Conservation (phyloP, 2,329 filamentous ascomycete genomes). For the Uncinocarpus reesii region DNA sequence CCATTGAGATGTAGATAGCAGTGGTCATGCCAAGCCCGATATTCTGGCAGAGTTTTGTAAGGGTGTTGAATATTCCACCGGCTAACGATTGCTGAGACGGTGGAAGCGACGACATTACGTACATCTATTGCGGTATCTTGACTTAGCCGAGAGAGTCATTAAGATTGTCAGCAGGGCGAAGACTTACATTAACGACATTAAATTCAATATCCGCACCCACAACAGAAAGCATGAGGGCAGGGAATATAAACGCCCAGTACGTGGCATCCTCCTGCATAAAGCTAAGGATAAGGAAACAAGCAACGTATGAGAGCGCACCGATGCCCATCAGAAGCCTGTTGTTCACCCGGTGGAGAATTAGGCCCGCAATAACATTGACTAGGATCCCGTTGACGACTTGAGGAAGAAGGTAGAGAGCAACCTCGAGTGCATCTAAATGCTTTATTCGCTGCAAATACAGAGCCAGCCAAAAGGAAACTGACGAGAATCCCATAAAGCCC, state of each 20-base stretch:
- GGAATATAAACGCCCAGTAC: conserved; percentile 13
- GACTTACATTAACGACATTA: conserved; percentile 11
- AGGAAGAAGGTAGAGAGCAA: conserved; percentile 55
- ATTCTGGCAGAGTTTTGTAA: conserved; percentile 45
- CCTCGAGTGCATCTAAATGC: conserved; percentile 44
- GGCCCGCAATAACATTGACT: conserved; percentile 53
- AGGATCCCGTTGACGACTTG: conserved; percentile 54
- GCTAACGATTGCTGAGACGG: conserved; percentile 54
- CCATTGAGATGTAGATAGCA: conserved; percentile 19
- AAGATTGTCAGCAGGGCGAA: not conserved
- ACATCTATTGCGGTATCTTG: conserved; percentile 43
- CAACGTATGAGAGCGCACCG: conserved; percentile 37
- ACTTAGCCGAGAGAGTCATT: not conserved
- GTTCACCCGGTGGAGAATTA: conserved; percentile 52
- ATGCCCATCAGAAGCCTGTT: conserved; percentile 54
- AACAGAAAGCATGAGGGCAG: conserved; percentile 1
- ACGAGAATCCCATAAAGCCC: conserved; percentile 54
- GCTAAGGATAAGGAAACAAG: conserved; percentile 44
- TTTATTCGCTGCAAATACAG: conserved; percentile 55
- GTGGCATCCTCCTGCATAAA: conserved; percentile 46
- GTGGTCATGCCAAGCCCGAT: conserved; percentile 13
- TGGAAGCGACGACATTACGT: conserved; percentile 57
- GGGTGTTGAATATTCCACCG: conserved; percentile 58
- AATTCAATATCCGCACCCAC: conserved; percentile 11
- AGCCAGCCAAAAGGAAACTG: conserved; percentile 52